Evolutionary conservation across 1,139 yeast species (phyloP), one percentile per base, ranked within the genome.

Genomic region (Saccharomyces hybrid): DNA sequence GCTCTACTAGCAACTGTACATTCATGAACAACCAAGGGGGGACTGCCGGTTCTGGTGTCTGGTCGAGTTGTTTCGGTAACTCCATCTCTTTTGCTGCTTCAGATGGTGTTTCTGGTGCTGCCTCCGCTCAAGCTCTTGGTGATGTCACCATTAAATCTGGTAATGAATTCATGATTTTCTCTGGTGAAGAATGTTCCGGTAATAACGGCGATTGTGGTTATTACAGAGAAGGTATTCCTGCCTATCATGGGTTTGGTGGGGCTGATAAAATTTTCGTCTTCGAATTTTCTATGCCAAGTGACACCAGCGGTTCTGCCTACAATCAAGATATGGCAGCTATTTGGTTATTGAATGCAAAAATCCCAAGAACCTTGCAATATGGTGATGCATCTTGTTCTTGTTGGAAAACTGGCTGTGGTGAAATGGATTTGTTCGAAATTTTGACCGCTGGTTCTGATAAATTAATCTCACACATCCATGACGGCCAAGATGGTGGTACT

Each of bases 401-500:
- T 79, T 93, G 99, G 99, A 71, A 82, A 62, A 81, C 96, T 46
- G 98, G 98, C 52, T 93, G 99, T 75, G 98, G 98, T 72, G 99
- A 93, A 76, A 78, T 91, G 63, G 99, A 93, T 72, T 76, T 89
- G 59, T 91, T 91, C 66, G 99, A 93, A 78, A 81, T 88, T 63
- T 79, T 88, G 69, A 70, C 75, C 47, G 65, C 88, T 38, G 96
- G 96, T 61, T 83, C 88, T 60, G 74, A 77, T 68, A 82, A 83
- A 69, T 77, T 91, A 71, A 86, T 88, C 66, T 76, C 88, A 59
- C 96, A 91, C 70, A 75, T 93, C 66, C 99, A 93, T 76, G 82
- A 81, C 68, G 89, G 88, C 67, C 97, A 90, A 78, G 95, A 95
- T 68, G 95, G 95, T 72, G 97, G 96, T 68, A 78, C 96, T 58